Evolutionary conservation across 306 rosid species (phyloP), one percentile per base, ranked within the genome.

Genomic region (Leucaena leucocephala): DNA sequence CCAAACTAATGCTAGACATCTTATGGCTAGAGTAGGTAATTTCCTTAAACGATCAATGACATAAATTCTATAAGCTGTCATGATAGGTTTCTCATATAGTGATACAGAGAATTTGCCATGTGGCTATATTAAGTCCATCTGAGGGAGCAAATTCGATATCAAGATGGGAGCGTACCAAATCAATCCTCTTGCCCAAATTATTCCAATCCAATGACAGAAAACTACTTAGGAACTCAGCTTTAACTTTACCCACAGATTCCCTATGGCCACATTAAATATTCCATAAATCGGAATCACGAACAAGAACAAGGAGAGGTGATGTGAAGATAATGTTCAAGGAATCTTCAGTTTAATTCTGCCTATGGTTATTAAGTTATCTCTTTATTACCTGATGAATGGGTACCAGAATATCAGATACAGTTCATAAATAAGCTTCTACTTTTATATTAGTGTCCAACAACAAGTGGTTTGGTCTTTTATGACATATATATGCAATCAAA

Each of bases 181-280:
- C 71, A 64, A 77, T 71, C 83, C 82, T 78, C 83, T 55, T 78
- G 81, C 62, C 34, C 50, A 64, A 70, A 63, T 72, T 83, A 83
- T 86, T 83, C 90, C 82, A 70, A 76, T 83, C 86, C 93, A 83
- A 79, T 86, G 88, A 84, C 79, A 71, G 43, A 78, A 54, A 82
- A 82, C 90, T 84, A 83, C 86, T 85, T 61, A 81, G 86, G 90
- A 87, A 87, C 84, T 89, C 87, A 70, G n/a, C 90, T 83, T 84
- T 84, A 75, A 74, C 89, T 88, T 86, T 81, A 72, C 75, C 76
- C 74, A n/a, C 39, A 80, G 89, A 88, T 86, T 86, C 88, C 78
- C 76, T 79, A 22, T 78, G 77, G 77, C 87, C 65, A 84, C 80
- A 85, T 81, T 86, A 83, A 78, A 85, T 89, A 86, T 89, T 83